Evolutionary conservation across 805 yeast species (phyloP).

Genomic region (Yarrowia divulgata): DNA sequence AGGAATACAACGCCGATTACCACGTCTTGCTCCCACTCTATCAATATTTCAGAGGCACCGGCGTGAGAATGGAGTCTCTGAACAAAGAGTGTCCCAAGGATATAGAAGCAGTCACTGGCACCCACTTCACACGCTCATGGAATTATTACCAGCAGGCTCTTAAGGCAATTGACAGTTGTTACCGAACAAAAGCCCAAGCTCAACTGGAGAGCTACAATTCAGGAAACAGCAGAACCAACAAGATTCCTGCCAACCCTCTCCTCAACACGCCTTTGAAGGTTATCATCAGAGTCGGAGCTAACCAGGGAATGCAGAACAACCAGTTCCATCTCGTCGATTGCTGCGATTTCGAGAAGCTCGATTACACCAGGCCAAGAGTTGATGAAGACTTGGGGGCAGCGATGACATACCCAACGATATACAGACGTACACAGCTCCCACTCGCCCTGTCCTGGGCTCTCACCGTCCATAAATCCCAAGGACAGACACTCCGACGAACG

Average conservation of each 20-base stretch:
- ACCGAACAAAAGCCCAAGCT: not conserved
- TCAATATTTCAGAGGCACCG: not conserved
- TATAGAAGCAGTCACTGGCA: not conserved
- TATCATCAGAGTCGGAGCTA: not conserved
- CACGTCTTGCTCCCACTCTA: not conserved
- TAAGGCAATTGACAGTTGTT: not conserved
- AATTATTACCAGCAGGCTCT: not conserved
- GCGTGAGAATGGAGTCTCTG: not conserved
- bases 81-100: not conserved
- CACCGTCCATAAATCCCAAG: conserved; percentile 95
- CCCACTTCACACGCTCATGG: not conserved
- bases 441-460: conserved; percentile 91
- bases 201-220: not conserved
- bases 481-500: conserved; percentile 80
- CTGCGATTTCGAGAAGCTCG: not conserved
- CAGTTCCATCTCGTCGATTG: not conserved
- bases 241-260: not conserved
- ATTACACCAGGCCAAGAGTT: not conserved
- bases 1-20: not conserved
- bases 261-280: not conserved
- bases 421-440: conserved; percentile 66
- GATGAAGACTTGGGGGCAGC: not conserved
- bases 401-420: not conserved
- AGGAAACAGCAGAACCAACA: not conserved
- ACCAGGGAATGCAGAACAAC: not conserved